Percentiles rank a stretch among this genome's conserved stretches.
Evolutionary conservation across 1,139 yeast genomes (phyloP).

Genomic region (Yamadazyma conglobata): DNA sequence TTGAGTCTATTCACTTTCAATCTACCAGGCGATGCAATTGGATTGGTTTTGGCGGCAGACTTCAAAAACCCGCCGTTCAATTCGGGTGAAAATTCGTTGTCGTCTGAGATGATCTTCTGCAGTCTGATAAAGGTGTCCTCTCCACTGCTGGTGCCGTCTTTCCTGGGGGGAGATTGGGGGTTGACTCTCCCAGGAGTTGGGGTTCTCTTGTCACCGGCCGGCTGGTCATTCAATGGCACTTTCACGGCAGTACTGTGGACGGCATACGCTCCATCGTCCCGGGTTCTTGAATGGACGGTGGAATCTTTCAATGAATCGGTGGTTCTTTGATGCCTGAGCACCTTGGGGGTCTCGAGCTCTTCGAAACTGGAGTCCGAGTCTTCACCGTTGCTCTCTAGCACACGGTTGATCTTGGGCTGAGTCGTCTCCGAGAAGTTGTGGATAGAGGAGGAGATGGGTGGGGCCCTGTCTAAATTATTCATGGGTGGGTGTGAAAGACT

Average conservation of each 20-base stretch:
- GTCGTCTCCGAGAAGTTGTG: conserved; percentile 2
- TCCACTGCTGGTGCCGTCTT: conserved; percentile 1
- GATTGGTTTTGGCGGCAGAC: conserved; percentile 1
- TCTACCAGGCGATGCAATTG: conserved; percentile 1
- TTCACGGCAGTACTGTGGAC: conserved; percentile 16
- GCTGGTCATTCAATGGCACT: conserved; percentile 19
- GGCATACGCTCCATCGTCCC: conserved; percentile 1
- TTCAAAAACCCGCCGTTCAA: conserved; percentile 8
- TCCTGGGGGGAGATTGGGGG: conserved; percentile 1
- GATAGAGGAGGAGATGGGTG: conserved; percentile 1
- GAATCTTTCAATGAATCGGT: conserved; percentile 4
- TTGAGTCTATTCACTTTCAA: conserved; percentile 2
- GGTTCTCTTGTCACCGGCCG: conserved; percentile 1
- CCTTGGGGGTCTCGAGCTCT: conserved; percentile 20
- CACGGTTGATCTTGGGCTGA: conserved; percentile 2
- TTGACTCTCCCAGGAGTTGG: conserved; percentile 11
- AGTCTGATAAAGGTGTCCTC: conserved; percentile 17
- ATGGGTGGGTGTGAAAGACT: too few species aligned
- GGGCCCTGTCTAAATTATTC: too few species aligned
- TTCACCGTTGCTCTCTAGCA: conserved; percentile 11
- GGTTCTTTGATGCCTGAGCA: conserved; percentile 9
- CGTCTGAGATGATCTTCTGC: conserved; percentile 20
- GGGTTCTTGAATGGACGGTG: conserved; percentile 2
- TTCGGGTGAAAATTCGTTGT: conserved; percentile 21
- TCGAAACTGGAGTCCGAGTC: conserved; percentile 19